These are phyloP conservation scores for Anisodus acutangulus DNA, from an alignment of 257 asterid genomes.

Conservation along the genomic window DNA sequence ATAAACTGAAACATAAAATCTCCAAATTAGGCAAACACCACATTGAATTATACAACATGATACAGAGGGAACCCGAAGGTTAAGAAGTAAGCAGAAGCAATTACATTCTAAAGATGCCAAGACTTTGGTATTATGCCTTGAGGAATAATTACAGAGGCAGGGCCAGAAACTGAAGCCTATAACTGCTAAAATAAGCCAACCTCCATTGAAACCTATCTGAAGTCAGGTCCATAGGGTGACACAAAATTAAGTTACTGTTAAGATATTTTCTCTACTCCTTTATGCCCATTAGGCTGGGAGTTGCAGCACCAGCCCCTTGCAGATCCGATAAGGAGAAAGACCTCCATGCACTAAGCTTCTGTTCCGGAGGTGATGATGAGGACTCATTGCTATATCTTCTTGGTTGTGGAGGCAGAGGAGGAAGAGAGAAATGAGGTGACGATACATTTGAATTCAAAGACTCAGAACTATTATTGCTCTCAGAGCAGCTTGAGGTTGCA, in stretches of 20 bases:
- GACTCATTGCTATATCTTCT: conserved; percentile 47
- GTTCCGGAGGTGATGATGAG: conserved; percentile 51
- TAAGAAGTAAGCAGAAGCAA: conserved; percentile 6
- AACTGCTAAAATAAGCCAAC: conserved; percentile 48
- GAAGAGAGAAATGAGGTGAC: conserved; percentile 54
- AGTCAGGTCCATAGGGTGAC: conserved; percentile 60
- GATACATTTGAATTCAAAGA: conserved; percentile 58
- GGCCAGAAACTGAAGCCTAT: background rate
- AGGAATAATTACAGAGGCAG: conserved; percentile 12
- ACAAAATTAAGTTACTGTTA: conserved; percentile 32
- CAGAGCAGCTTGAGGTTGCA: conserved; percentile 44
- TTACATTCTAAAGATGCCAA: conserved; percentile 26
- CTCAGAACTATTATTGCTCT: conserved; percentile 25
- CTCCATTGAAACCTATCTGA: conserved; percentile 61
- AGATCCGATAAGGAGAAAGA: conserved; percentile 77
- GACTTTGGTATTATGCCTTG: conserved; percentile 8
- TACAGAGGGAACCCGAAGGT: background rate
- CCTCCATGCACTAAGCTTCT: conserved; percentile 64
- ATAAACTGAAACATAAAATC: background rate
- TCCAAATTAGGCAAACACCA: conserved; percentile 1
- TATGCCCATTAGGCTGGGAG: conserved; percentile 45
- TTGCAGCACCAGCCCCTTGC: conserved; percentile 67
- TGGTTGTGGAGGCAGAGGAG: conserved; percentile 79
- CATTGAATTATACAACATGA: conserved; percentile 24
- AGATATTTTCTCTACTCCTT: conserved; percentile 38